phyloP scores from a whole-genome alignment of 352 stramenopile genomes.

The Phytophthora ohioensis region DNA sequence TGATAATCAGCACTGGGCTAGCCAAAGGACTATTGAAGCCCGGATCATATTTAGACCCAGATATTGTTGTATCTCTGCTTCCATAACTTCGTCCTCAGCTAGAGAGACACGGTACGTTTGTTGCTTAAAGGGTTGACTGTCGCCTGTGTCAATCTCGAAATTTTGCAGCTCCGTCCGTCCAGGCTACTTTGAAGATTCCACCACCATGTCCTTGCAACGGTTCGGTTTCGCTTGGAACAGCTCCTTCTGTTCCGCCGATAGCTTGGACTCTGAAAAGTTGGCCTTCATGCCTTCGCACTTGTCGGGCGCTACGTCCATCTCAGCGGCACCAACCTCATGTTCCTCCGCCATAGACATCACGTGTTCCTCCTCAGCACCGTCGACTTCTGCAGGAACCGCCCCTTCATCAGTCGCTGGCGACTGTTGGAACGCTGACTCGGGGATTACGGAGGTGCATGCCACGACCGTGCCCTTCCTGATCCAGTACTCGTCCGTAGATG shows the following conservation, averaged over 20 bases:
- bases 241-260: not conserved
- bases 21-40: conserved; percentile 14
- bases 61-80: conserved; percentile 16
- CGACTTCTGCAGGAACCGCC: not conserved
- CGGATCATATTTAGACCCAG: not conserved
- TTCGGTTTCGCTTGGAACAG: not conserved
- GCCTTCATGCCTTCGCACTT: not conserved
- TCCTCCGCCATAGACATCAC: not conserved
- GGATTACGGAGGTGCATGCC: not conserved
- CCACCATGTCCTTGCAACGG: not conserved
- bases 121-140: conserved; percentile 12
- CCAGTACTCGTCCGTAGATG: conserved; percentile 14
- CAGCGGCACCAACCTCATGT: not conserved
- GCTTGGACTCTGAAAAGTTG: not conserved
- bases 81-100: conserved; percentile 14
- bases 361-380: not conserved
- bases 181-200: conserved; percentile 3
- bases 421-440: conserved; percentile 4
- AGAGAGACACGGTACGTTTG: conserved; percentile 15
- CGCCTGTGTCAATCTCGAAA: conserved; percentile 20
- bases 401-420: not conserved
- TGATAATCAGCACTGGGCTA: conserved; percentile 23
- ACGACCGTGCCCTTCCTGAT: conserved; percentile 8
- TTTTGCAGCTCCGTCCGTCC: conserved; percentile 5
- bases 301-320: not conserved